Percentiles rank a stretch among this genome's conserved stretches.
Evolutionary conservation across 345 rosid genomes (phyloP).

Genomic region (Pistacia atlantica): DNA sequence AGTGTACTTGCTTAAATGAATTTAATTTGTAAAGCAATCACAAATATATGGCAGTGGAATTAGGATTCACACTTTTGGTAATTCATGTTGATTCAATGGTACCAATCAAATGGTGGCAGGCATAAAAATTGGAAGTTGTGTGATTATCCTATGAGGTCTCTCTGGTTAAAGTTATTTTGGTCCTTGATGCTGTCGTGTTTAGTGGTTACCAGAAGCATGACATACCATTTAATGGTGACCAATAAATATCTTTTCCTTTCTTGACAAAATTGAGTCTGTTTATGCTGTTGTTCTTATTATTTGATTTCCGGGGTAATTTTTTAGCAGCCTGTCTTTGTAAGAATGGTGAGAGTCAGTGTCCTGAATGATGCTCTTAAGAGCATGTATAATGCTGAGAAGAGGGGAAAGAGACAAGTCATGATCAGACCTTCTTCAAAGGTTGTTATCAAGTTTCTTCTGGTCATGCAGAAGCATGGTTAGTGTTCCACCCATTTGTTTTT

Average conservation of each 20-base stretch:
- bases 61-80: too few relatives aligned
- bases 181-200: too few relatives aligned
- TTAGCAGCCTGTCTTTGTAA: not conserved
- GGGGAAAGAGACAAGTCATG: constrained; percentile 24
- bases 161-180: too few relatives aligned
- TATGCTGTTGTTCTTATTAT: not conserved
- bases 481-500: not conserved
- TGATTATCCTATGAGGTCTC: too few relatives aligned
- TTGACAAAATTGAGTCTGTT: not conserved
- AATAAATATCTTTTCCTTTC: not conserved
- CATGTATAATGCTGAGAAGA: constrained; percentile 23
- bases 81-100: too few relatives aligned
- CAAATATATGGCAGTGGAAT: too few relatives aligned
- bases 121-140: too few relatives aligned
- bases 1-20: too few relatives aligned
- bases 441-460: constrained; percentile 18
- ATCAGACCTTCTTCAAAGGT: constrained; percentile 20
- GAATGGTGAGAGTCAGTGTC: constrained; percentile 23
- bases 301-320: not conserved
- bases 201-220: not conserved
- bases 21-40: too few relatives aligned
- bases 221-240: not conserved
- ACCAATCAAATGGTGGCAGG: too few relatives aligned
- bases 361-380: constrained; percentile 24
- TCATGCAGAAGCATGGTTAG: constrained; percentile 23